These are phyloP conservation scores for Phoma sp. DNA, from an alignment of 2,329 filamentous ascomycete genomes.

Conservation along the genomic window DNA sequence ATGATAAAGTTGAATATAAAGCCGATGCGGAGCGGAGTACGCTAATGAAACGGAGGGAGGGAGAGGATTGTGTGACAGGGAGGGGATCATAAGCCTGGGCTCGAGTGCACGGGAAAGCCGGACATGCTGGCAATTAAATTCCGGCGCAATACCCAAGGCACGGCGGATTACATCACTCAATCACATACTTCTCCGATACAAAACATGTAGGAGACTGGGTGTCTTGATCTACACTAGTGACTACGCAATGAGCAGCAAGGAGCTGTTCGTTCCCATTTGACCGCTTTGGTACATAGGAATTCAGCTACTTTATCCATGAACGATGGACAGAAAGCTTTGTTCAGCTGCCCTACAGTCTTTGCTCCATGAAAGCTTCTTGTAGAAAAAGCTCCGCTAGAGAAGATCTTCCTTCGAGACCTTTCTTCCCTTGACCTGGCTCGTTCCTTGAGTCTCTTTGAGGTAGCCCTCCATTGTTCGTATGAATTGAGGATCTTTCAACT, in stretches of 20 bases:
- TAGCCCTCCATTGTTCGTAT: conserved; percentile 15
- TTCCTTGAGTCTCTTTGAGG: conserved; percentile 10
- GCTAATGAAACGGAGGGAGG: conserved; percentile 44
- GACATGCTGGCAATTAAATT: conserved; percentile 38
- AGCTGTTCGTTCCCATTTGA: neutral
- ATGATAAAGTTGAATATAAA: conserved; percentile 37
- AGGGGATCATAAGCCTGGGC: conserved; percentile 37
- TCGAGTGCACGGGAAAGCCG: conserved; percentile 43
- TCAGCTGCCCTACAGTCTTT: neutral
- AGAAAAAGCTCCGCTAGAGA: neutral
- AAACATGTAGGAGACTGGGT: neutral
- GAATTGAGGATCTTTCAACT: conserved; percentile 4
- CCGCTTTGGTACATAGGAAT: neutral
- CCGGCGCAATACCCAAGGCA: conserved; percentile 31
- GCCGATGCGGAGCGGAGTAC: conserved; percentile 32
- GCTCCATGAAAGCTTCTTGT: neutral
- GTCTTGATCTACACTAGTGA: neutral
- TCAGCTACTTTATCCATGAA: neutral
- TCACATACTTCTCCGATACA: neutral
- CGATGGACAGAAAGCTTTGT: neutral
- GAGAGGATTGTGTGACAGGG: conserved; percentile 43
- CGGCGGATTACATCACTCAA: conserved; percentile 28
- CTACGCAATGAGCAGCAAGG: neutral
- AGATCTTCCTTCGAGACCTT: conserved; percentile 1
- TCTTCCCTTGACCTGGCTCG: neutral